Evolutionary conservation across 441 rosid genomes (phyloP).

Genomic region (Manihot esculenta): DNA sequence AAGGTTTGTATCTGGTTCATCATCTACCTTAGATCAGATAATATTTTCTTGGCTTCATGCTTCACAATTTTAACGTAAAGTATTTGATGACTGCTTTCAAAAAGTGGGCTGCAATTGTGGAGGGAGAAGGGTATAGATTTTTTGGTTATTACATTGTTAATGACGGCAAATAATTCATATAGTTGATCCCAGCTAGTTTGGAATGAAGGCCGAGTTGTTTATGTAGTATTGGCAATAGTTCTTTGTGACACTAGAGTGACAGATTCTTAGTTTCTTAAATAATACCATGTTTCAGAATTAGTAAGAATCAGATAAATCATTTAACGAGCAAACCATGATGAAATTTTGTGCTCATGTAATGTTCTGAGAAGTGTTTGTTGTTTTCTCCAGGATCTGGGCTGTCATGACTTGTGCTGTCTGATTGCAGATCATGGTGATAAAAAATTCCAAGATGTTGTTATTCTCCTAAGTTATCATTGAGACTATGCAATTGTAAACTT

Average conservation of each 20-base stretch:
- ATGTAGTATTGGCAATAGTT: no score
- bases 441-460: not conserved
- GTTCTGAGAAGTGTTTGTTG: not conserved
- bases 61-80: not conserved
- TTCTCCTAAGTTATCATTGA: not conserved
- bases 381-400: not conserved
- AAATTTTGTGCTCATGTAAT: not conserved
- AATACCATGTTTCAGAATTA: not conserved
- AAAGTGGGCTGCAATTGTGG: no score
- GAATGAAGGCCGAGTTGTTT: no score
- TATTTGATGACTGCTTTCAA: not conserved
- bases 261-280: no score
- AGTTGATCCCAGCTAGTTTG: no score
- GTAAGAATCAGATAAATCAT: no score
- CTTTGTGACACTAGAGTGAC: no score
- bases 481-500: not conserved
- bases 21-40: not conserved
- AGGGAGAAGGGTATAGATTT: not conserved
- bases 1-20: slow-evolving; percentile 12
- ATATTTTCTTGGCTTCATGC: not conserved
- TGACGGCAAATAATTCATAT: no score
- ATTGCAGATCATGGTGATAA: not conserved
- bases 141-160: not conserved
- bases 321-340: not conserved
- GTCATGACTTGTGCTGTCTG: not conserved